Conservation (phyloP, 108 stramenopile species). For the Fragilaria radians region DNA sequence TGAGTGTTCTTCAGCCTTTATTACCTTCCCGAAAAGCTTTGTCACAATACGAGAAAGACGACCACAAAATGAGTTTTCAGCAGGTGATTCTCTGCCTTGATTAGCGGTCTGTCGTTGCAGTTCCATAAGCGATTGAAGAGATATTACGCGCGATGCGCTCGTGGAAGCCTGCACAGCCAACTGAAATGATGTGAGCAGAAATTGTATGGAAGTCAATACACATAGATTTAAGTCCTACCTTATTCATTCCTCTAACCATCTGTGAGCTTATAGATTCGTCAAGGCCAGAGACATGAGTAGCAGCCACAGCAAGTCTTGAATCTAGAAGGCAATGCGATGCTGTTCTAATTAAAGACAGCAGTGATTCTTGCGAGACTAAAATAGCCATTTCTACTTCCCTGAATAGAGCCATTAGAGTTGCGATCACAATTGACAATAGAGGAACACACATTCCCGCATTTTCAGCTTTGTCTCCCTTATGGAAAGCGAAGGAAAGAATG, state of each 20-base stretch:
- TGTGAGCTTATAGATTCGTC: slow-evolving; percentile 45
- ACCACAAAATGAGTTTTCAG: slow-evolving; percentile 29
- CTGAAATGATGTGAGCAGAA: slow-evolving; percentile 8
- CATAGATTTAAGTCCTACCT: slow-evolving; percentile 42
- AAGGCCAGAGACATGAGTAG: slow-evolving; percentile 11
- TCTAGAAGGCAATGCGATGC: slow-evolving; percentile 60
- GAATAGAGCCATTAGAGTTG: slow-evolving; percentile 50
- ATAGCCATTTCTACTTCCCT: slow-evolving; percentile 29
- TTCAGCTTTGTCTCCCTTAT: slow-evolving; percentile 14
- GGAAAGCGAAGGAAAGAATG: slow-evolving; percentile 53
- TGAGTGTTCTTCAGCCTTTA: slow-evolving; percentile 56
- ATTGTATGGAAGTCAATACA: not conserved
- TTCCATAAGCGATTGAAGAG: slow-evolving; percentile 49
- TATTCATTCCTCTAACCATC: slow-evolving; percentile 69
- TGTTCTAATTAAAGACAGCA: slow-evolving; percentile 42
- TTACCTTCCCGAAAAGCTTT: slow-evolving; percentile 53
- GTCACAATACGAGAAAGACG: slow-evolving; percentile 55
- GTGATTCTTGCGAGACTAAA: slow-evolving; percentile 35
- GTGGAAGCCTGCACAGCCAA: slow-evolving; percentile 61
- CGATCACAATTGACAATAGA: slow-evolving; percentile 53
- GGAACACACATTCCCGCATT: slow-evolving; percentile 47
- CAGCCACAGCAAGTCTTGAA: slow-evolving; percentile 32
- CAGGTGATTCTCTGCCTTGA: not conserved
- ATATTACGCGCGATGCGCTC: slow-evolving; percentile 27
- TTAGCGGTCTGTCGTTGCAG: slow-evolving; percentile 51